These are phyloP conservation scores for Solanum hybrid DNA, from an alignment of 305 asterid species.

Conservation along the genomic window DNA sequence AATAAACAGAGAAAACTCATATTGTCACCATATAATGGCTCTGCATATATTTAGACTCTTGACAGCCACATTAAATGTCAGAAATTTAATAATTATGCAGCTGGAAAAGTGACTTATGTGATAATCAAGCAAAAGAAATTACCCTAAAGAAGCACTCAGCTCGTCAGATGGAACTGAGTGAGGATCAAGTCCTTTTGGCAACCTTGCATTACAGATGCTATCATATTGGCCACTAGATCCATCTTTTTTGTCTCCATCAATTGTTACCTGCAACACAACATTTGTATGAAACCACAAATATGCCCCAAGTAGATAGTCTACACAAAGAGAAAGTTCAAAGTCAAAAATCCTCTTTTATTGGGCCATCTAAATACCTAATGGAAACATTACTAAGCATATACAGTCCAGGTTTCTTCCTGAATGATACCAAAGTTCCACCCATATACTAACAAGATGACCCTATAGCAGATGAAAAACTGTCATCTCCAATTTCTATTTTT, in stretches of 20 bases:
- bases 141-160: slow-evolving; percentile 94
- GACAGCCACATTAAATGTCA: neutral
- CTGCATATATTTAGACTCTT: neutral
- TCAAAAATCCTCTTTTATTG: neutral
- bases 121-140: slow-evolving; percentile 11
- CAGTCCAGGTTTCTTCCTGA: neutral
- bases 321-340: neutral
- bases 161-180: slow-evolving; percentile 90
- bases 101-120: neutral
- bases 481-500: neutral
- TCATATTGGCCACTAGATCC: slow-evolving; percentile 62
- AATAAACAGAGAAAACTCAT: neutral
- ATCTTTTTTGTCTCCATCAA: slow-evolving; percentile 64
- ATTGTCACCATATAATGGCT: neutral
- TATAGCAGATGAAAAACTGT: neutral
- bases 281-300: neutral
- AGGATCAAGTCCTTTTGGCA: slow-evolving; percentile 96
- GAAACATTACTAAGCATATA: neutral
- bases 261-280: slow-evolving; percentile 38
- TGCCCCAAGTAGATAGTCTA: neutral
- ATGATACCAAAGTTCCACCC: neutral
- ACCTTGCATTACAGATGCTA: slow-evolving; percentile 76
- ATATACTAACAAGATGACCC: neutral
- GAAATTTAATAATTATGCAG: neutral
- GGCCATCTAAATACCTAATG: neutral